Conservation (phyloP, 225 moss, liverwort and hornwort species). For the Marchantia polymorpha region DNA sequence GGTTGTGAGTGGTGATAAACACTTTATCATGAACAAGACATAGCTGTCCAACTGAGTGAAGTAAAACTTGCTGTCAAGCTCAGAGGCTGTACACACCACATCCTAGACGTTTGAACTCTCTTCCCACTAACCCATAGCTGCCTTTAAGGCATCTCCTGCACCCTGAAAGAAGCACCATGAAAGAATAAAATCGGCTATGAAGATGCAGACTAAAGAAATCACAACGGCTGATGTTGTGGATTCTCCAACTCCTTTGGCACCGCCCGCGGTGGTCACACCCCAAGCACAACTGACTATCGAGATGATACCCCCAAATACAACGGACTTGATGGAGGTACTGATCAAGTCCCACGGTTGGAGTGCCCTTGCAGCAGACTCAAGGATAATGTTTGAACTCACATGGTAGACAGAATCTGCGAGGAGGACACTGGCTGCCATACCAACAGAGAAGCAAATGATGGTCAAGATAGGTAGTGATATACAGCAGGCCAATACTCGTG, state of each 20-base stretch:
- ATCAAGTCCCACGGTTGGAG: slow-evolving; percentile 98
- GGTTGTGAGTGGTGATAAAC: not conserved
- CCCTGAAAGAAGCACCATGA: slow-evolving; percentile 98
- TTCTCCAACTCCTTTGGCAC: slow-evolving; percentile 99
- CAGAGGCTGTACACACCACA: not conserved
- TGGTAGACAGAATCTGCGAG: slow-evolving; percentile 95
- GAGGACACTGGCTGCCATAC: slow-evolving; percentile 94
- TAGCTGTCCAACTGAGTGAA: not conserved
- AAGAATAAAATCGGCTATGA: slow-evolving; percentile 95
- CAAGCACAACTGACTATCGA: slow-evolving; percentile 97
- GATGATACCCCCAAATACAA: slow-evolving; percentile 94
- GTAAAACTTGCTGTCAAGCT: not conserved
- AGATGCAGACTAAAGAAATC: slow-evolving; percentile 97
- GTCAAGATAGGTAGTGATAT: slow-evolving; percentile 89
- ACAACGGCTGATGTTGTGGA: slow-evolving; percentile 99
- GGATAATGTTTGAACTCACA: slow-evolving; percentile 96
- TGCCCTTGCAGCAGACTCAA: slow-evolving; percentile 96
- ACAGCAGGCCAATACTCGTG: slow-evolving; percentile 97
- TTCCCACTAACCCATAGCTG: slow-evolving; percentile 76
- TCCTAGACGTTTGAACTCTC: not conserved
- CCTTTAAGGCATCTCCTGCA: slow-evolving; percentile 95
- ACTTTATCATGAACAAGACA: not conserved
- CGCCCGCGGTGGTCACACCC: slow-evolving; percentile 92
- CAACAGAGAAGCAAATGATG: slow-evolving; percentile 91
- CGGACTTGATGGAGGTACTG: slow-evolving; percentile 86